Evolutionary conservation across 352 stramenopile genomes (phyloP).

Genomic region (Phytophthora uliginosa): DNA sequence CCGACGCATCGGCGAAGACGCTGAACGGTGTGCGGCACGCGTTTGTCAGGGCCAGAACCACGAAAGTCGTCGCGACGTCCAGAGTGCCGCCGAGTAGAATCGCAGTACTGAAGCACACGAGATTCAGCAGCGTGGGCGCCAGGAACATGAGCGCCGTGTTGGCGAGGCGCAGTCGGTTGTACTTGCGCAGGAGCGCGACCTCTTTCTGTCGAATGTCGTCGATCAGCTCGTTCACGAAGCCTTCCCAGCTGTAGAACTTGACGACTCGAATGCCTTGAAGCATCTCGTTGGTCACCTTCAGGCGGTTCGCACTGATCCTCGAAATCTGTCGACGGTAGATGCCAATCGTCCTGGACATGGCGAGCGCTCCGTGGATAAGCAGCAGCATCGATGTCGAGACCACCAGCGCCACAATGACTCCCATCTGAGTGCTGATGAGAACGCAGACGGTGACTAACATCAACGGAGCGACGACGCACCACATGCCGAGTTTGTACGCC

Average conservation of each 20-base stretch:
- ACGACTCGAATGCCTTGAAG: slow-evolving; percentile 89
- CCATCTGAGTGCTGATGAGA: slow-evolving; percentile 35
- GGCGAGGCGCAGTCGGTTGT: slow-evolving; percentile 52
- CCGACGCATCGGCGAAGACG: slow-evolving; percentile 51
- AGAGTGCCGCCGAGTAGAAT: slow-evolving; percentile 81
- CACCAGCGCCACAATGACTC: not conserved
- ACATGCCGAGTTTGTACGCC: slow-evolving; percentile 26
- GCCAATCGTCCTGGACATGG: slow-evolving; percentile 15
- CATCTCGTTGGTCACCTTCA: slow-evolving; percentile 94
- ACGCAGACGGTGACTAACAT: not conserved
- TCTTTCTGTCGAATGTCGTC: slow-evolving; percentile 45
- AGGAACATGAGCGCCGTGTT: slow-evolving; percentile 63
- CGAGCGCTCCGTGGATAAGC: slow-evolving; percentile 18
- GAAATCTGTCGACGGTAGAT: slow-evolving; percentile 27
- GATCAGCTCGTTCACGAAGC: slow-evolving; percentile 33
- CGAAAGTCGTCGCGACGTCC: slow-evolving; percentile 94
- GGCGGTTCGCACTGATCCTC: slow-evolving; percentile 58
- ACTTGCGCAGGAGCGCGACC: slow-evolving; percentile 37
- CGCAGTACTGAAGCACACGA: slow-evolving; percentile 88
- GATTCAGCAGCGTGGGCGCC: slow-evolving; percentile 54
- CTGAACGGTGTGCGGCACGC: slow-evolving; percentile 53
- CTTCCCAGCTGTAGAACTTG: slow-evolving; percentile 91
- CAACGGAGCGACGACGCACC: not conserved
- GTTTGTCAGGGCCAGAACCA: slow-evolving; percentile 90
- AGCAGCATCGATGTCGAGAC: slow-evolving; percentile 6